phyloP scores from a whole-genome alignment of 352 stramenopile genomes.

The Saprolegnia parasitica region DNA sequence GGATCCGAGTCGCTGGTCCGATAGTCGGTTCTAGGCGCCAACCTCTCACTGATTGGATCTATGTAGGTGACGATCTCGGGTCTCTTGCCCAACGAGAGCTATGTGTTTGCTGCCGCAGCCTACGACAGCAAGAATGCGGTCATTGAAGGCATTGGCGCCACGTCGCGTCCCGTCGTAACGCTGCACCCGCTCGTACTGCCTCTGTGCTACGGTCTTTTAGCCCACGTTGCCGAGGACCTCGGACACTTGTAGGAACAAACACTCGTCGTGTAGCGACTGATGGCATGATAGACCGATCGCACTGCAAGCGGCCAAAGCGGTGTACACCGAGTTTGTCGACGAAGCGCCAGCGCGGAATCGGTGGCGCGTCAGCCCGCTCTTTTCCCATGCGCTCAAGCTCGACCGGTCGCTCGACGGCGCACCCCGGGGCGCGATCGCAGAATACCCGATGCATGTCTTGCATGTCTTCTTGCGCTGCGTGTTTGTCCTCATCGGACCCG shows the following conservation, averaged over 20 bases:
- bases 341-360: slow-evolving; percentile 26
- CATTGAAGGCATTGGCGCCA: slow-evolving; percentile 65
- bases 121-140: slow-evolving; percentile 60
- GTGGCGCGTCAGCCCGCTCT: slow-evolving; percentile 61
- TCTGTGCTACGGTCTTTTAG: slow-evolving; percentile 70
- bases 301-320: slow-evolving; percentile 37
- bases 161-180: slow-evolving; percentile 50
- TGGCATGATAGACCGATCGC: slow-evolving; percentile 27
- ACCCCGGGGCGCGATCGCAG: slow-evolving; percentile 35
- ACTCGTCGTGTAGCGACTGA: background rate
- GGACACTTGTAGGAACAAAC: slow-evolving; percentile 19
- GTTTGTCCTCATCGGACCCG: slow-evolving; percentile 48
- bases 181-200: slow-evolving; percentile 59
- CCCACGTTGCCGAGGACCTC: slow-evolving; percentile 43
- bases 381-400: slow-evolving; percentile 49
- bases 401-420: background rate
- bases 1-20: background rate
- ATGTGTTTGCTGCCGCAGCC: slow-evolving; percentile 77
- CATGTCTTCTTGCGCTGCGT: slow-evolving; percentile 51
- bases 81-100: slow-evolving; percentile 62
- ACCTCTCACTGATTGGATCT: background rate
- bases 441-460: slow-evolving; percentile 48
- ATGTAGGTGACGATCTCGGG: slow-evolving; percentile 43
- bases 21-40: background rate
- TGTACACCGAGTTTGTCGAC: slow-evolving; percentile 53